These are phyloP conservation scores for Heliosperma pusillum DNA, from an alignment of 148 eudicot species.

Conservation along the genomic window DNA sequence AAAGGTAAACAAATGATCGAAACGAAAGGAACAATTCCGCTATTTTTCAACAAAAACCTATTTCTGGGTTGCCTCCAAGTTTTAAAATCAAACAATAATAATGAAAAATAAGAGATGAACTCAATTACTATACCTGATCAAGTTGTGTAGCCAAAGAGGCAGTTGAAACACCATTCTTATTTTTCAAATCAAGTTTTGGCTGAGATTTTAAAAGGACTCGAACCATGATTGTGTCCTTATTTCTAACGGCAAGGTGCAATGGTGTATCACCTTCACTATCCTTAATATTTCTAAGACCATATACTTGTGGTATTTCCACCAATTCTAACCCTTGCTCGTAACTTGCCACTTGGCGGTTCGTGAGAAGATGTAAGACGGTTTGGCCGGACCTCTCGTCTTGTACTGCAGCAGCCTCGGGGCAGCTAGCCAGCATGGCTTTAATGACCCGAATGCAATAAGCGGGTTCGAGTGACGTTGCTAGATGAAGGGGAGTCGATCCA, in stretches of 20 bases:
- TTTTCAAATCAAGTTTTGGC: not conserved
- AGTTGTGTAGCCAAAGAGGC: not conserved
- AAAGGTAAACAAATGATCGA: too few species aligned
- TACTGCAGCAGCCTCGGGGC: not conserved
- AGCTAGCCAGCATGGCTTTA: too few species aligned
- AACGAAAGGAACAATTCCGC: too few species aligned
- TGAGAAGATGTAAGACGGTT: slow-evolving; percentile 9
- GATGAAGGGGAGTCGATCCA: slow-evolving; percentile 17
- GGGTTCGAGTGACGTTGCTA: not conserved
- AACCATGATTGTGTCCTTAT: slow-evolving; percentile 5
- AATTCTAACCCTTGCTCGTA: not conserved
- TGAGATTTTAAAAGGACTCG: not conserved
- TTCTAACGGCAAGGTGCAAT: slow-evolving; percentile 8
- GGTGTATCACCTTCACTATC: slow-evolving; percentile 12
- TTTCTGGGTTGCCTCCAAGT: too few species aligned
- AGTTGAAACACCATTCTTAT: not conserved
- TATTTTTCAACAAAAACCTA: too few species aligned
- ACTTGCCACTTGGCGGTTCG: not conserved
- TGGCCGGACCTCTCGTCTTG: not conserved
- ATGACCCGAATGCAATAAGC: not conserved
- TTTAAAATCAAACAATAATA: too few species aligned
- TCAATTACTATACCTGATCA: too few species aligned
- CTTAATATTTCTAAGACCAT: not conserved
- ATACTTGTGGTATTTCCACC: not conserved
- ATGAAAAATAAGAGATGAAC: too few species aligned